Evolutionary conservation across 768 basidiomycete species (phyloP), one percentile per base, ranked within the genome.

Genomic region (Trametes sanguinea): DNA sequence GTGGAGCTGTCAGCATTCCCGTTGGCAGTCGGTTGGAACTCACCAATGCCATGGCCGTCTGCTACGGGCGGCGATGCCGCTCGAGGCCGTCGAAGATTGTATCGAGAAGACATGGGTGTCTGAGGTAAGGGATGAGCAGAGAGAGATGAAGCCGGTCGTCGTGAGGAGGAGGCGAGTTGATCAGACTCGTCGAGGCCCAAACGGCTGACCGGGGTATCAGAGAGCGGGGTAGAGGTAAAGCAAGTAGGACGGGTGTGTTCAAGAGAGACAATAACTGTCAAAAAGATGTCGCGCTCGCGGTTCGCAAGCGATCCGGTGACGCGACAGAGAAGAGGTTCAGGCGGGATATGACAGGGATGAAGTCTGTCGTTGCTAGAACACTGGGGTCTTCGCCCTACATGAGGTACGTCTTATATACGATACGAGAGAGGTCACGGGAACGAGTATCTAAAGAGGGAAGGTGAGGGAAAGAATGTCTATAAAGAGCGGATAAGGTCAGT

Each of bases 101-200:
- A 65, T 9, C 65, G 57, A n/a, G 61, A 6, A 2, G 65, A 46
- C 57, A 60, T 59, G 32, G n/a, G n/a, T 7, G 32, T 4, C 6
- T 43, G 42, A n/a, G 4, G 10, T 14, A 43, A 16, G 4, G 14
- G 4, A 7, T 11, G 42, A 14, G 2, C 14, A 4, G 11, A n/a
- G n/a, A n/a, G n/a, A n/a, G n/a, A n/a, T n/a, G n/a, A n/a, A n/a
- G n/a, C n/a, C 27, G 4, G 43, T 1, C 39, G 55, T 52, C 46
- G 48, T 17, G 59, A 57, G 64, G 64, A 57, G 8, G 29, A 22
- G 16, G 22, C 64, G 61, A 62, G 64, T 59, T 65, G 64, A 65
- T 65, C 63, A 64, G 66, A 62, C 66, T 62, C 63, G 65, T 37
- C 0, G 59, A 32, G 22, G 35, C 39, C 66, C 63, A 64, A 60